Conservation (phyloP, 108 stramenopile genomes). For the Pelagomonas calceolata region DNA sequence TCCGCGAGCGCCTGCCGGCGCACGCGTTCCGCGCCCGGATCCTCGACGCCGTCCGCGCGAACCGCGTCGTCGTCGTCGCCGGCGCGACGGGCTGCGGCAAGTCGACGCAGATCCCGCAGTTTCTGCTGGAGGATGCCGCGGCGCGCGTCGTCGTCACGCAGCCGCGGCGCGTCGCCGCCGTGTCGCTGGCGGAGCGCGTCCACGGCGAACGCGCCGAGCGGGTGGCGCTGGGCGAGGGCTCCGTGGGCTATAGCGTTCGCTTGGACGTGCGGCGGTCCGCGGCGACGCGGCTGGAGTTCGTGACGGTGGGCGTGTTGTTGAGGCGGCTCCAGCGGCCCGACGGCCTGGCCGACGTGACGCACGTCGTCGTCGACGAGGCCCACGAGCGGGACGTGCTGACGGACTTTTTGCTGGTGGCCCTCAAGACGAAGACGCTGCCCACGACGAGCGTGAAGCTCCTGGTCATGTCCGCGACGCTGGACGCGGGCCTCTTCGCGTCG, state of each 20-base stretch:
- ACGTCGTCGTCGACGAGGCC: constrained; percentile 66
- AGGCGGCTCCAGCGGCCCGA: constrained; percentile 49
- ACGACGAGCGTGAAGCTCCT: constrained; percentile 25
- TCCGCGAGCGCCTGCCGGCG: constrained; percentile 36
- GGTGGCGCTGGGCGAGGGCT: constrained; percentile 23
- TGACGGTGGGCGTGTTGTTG: constrained; percentile 72
- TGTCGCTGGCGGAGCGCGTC: constrained; percentile 75
- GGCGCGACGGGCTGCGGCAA: constrained; percentile 72
- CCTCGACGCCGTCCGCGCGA: constrained; percentile 20
- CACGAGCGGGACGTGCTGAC: constrained; percentile 58
- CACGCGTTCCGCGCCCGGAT: constrained; percentile 33
- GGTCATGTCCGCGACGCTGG: constrained; percentile 81
- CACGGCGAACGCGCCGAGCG: constrained; percentile 54
- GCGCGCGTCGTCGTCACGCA: constrained; percentile 66
- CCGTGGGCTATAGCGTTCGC: constrained; percentile 63
- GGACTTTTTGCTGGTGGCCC: constrained; percentile 54
- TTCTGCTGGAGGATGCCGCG: constrained; percentile 47
- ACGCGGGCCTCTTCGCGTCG: constrained; percentile 55
- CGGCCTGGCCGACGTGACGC: constrained; percentile 20
- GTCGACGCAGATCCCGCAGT: constrained; percentile 72
- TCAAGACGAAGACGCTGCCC: constrained; percentile 33
- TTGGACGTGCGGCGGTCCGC: constrained; percentile 33
- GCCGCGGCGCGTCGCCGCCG: constrained; percentile 76
- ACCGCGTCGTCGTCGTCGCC: constrained; percentile 46
- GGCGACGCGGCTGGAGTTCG: constrained; percentile 49